Base-by-base conservation (phyloP, 108 stramenopile species). In the Pseudonitzschia pungens region DNA sequence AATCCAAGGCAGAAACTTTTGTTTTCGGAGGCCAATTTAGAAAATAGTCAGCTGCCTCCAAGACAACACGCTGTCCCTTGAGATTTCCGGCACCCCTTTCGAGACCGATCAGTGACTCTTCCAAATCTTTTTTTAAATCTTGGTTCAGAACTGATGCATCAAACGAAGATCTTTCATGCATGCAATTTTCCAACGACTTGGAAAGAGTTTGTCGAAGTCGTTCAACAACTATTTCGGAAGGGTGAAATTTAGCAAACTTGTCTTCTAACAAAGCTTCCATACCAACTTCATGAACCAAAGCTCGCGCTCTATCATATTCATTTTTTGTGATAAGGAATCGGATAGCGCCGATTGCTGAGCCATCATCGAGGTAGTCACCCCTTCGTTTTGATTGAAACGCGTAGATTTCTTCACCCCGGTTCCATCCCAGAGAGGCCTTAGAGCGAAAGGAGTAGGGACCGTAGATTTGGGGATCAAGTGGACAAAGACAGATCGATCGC, bases 201-300 rank as follows among this genome's bases (percentile, higher is more conserved):
- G 42, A 62, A n/a, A 90, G 68, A n/a, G 81, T 65, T 57, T 71
- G 64, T 22, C 81, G 70, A 44, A 89, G 77, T 33, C 81, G 72
- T 59, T 76, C 57, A 4, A 90, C 65, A 15, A 84, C 75, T 64
- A 92, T 77, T 66, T 86, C 82, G 10, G 85, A 69, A 7, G 80
- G 71, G 69, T 83, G 68, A 67, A 90, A 77, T 65, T 86, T 32
- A 55, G 77, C 71, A 81, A 81, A 68, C 55, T 73, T 43, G 70
- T 82, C 69, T 51, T 70, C 51, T 27, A 81, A 41, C 65, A 81
- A 65, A 29, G 44, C 52, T 28, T 68, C 69, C 36, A 50, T 58
- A 32, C 72, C 55, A 50, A 71, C 52, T 27, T 81, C 56, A 41
- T 71, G 65, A 21, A 85, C 42, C 42, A 72, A 69, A 44, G 31